phyloP scores from a whole-genome alignment of 2,329 filamentous ascomycete genomes.

The Trichoderma sp. region DNA sequence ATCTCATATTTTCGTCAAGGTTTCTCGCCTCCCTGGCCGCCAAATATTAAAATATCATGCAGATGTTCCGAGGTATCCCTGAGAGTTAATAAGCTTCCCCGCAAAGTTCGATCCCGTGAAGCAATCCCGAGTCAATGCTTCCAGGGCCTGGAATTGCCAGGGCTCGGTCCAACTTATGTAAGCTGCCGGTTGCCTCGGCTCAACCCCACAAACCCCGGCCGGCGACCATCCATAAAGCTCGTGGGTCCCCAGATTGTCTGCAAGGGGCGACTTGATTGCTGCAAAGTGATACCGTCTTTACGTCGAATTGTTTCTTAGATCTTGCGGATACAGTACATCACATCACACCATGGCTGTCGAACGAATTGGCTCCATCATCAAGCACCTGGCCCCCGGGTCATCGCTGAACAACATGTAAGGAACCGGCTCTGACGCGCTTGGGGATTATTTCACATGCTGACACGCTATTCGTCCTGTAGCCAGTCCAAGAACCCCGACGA shows the following conservation, averaged over 20 bases:
- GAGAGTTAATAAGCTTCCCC: not conserved
- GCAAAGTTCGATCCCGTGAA: not conserved
- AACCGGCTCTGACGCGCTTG: not conserved
- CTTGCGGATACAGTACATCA: not conserved
- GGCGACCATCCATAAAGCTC: constrained; percentile 12
- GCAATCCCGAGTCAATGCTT: not conserved
- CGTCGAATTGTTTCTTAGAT: not conserved
- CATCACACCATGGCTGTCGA: constrained; percentile 68
- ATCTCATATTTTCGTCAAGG: not conserved
- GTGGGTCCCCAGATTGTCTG: constrained; percentile 7
- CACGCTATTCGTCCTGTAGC: constrained; percentile 44
- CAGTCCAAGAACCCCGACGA: constrained; percentile 93
- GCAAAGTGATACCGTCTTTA: not conserved
- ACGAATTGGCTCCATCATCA: constrained; percentile 82
- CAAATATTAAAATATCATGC: not conserved
- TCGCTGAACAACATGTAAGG: constrained; percentile 75
- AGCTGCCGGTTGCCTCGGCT: constrained; percentile 18
- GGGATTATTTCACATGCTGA: constrained; percentile 6
- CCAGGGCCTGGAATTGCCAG: not conserved
- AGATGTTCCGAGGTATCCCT: not conserved
- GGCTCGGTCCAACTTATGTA: constrained; percentile 15
- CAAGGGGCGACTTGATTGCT: not conserved
- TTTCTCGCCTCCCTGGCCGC: not conserved
- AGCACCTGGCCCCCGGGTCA: constrained; percentile 74
- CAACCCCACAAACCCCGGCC: constrained; percentile 18